A percentile compares a stretch with the other conserved stretches of the same genome.
phyloP scores from a whole-genome alignment of 371 early-diverging fungal species.

The Mucor saturninus region DNA sequence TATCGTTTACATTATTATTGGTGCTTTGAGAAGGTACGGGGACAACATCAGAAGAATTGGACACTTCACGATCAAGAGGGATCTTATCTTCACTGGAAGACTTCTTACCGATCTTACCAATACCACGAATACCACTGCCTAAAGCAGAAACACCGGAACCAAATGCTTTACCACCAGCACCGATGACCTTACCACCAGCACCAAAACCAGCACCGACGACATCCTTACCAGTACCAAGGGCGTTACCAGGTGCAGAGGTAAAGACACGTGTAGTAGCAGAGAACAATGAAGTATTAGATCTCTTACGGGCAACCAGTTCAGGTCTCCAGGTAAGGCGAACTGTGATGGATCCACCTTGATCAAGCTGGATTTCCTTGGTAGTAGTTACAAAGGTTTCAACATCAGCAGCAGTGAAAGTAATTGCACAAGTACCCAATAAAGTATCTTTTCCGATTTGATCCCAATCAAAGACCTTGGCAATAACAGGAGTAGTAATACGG shows the following conservation, averaged over 20 bases:
- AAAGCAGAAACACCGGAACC: conserved; percentile 45
- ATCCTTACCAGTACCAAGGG: conserved; percentile 42
- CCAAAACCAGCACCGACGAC: conserved; percentile 45
- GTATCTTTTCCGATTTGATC: conserved; percentile 74
- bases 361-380: conserved; percentile 35
- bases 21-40: background rate
- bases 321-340: conserved; percentile 54
- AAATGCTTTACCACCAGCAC: conserved; percentile 44
- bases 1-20: conserved; percentile 8
- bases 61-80: background rate
- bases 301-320: conserved; percentile 50
- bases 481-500: conserved; percentile 56
- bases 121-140: conserved; percentile 44
- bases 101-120: conserved; percentile 39
- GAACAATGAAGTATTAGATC: conserved; percentile 40
- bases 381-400: conserved; percentile 47
- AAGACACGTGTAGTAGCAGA: conserved; percentile 51
- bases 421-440: conserved; percentile 50
- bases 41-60: background rate
- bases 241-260: conserved; percentile 46
- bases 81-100: conserved; percentile 2
- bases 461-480: conserved; percentile 81
- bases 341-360: conserved; percentile 31
- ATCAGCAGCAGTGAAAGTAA: conserved; percentile 36
- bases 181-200: conserved; percentile 44